These are phyloP conservation scores for Sequoiadendron giganteum DNA, from an alignment of 75 land plant species.

Conservation along the genomic window DNA sequence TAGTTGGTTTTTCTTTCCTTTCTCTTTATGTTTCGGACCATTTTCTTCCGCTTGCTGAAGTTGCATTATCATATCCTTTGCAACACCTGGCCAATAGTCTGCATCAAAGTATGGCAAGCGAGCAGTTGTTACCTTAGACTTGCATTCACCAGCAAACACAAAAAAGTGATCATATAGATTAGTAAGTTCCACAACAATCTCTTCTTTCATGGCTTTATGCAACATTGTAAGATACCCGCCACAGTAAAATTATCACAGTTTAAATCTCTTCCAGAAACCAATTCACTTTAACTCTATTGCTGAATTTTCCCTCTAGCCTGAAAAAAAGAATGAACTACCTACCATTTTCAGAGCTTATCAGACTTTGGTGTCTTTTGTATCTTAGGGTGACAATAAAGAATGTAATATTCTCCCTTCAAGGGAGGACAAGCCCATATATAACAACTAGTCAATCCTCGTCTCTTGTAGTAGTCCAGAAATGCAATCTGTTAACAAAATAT, in stretches of 20 bases:
- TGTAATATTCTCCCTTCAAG: conserved; percentile 96
- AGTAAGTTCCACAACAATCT: conserved; percentile 82
- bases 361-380: conserved; percentile 98
- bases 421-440: conserved; percentile 99
- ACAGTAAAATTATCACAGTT: background rate
- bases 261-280: background rate
- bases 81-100: conserved; percentile 98
- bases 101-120: conserved; percentile 97
- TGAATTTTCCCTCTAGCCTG: background rate
- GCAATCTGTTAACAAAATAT: conserved; percentile 64
- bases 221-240: conserved; percentile 88
- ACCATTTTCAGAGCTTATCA: conserved; percentile 96
- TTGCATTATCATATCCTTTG: conserved; percentile 89
- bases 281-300: background rate
- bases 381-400: conserved; percentile 97
- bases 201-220: conserved; percentile 73
- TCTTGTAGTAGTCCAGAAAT: conserved; percentile 94
- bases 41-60: conserved; percentile 81
- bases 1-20: conserved; percentile 69
- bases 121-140: conserved; percentile 90
- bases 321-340: conserved; percentile 11
- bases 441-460: conserved; percentile 90
- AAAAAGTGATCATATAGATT: conserved; percentile 95
- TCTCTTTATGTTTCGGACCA: conserved; percentile 63
- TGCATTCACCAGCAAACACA: conserved; percentile 68